Conservation (phyloP, 345 rosid species). For the Euphorbia tirucalli region DNA sequence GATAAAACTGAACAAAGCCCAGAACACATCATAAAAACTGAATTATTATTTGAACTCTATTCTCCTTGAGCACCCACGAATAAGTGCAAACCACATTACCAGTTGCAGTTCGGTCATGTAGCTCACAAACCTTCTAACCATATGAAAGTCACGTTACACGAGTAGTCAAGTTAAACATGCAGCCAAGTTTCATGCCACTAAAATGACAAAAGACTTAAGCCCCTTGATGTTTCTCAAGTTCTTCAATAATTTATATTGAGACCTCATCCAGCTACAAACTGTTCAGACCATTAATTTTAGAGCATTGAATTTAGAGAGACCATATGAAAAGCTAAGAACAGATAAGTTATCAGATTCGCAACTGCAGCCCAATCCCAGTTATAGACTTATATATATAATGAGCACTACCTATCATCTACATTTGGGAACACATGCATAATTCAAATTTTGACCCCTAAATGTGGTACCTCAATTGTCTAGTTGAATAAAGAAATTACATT, state of each 20-base stretch:
- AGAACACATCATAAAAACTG: background rate
- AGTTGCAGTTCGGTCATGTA: background rate
- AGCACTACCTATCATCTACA: background rate
- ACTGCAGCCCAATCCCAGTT: background rate
- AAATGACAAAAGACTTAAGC: background rate
- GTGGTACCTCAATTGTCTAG: background rate
- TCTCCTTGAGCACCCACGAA: background rate
- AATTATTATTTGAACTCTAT: background rate
- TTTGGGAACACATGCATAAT: background rate
- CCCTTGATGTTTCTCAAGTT: conserved; percentile 3
- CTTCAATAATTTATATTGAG: background rate
- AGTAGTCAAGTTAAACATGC: background rate
- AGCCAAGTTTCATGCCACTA: background rate
- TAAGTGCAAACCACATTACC: background rate
- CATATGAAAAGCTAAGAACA: background rate
- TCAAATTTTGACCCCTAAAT: background rate
- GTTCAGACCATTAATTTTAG: background rate
- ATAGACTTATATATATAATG: background rate
- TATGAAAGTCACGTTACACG: background rate
- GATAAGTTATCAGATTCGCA: background rate
- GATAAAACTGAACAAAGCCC: background rate
- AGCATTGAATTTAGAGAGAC: background rate
- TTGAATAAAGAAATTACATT: background rate
- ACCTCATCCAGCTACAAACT: background rate
- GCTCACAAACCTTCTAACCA: background rate